phyloP scores from a whole-genome alignment of 169 alveolate species.

The Theileria orientalis region DNA sequence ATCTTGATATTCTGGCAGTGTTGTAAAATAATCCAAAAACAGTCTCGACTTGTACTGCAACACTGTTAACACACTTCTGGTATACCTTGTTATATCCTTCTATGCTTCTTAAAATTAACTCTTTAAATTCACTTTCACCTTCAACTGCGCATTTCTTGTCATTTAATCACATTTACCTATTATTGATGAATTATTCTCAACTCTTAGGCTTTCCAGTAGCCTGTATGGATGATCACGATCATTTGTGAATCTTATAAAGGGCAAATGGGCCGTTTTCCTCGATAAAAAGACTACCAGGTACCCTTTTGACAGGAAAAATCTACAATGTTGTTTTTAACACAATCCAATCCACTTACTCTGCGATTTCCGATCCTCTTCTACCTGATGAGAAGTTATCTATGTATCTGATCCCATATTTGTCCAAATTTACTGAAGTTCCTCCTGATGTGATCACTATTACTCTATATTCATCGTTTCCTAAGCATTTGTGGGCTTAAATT shows the following conservation, averaged over 20 bases:
- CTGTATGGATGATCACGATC: background rate
- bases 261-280: constrained; percentile 14
- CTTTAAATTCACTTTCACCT: background rate
- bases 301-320: constrained; percentile 17
- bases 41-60: constrained; percentile 29
- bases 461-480: background rate
- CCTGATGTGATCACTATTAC: constrained; percentile 31
- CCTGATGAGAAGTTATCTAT: constrained; percentile 52
- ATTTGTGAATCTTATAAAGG: constrained; percentile 5
- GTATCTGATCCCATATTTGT: constrained; percentile 27
- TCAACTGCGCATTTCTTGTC: background rate
- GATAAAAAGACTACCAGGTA: constrained; percentile 15
- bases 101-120: background rate
- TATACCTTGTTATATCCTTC: constrained; percentile 10
- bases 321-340: background rate
- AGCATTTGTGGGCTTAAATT: background rate
- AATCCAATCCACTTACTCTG: constrained; percentile 19
- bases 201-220: constrained; percentile 7
- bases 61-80: background rate
- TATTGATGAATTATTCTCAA: background rate
- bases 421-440: constrained; percentile 38
- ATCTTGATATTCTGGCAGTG: constrained; percentile 5
- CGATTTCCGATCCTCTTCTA: constrained; percentile 26
- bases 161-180: background rate
- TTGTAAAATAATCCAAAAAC: background rate